Evolutionary conservation across 257 asterid genomes (phyloP).

Genomic region (Rhazya stricta): DNA sequence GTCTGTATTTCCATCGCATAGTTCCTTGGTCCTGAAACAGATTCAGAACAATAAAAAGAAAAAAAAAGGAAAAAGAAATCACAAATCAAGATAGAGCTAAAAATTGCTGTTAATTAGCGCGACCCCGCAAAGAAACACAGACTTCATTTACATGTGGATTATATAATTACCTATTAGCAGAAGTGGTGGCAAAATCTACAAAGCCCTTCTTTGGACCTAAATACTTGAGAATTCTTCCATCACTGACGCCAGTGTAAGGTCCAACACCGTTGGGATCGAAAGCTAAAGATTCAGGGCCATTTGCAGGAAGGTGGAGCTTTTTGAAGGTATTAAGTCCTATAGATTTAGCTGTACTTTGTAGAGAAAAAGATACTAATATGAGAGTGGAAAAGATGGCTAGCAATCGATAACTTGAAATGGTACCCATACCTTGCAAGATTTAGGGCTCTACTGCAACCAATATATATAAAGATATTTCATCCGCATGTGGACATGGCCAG

Average conservation of each 20-base stretch:
- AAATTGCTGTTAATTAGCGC: too few species aligned
- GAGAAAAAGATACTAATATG: too few species aligned
- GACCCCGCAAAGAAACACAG: too few species aligned
- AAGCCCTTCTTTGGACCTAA: constrained; percentile 24
- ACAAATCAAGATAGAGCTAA: too few species aligned
- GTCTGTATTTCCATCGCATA: constrained; percentile 34
- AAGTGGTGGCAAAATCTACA: constrained; percentile 39
- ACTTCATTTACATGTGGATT: too few species aligned
- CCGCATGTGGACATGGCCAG: too few species aligned
- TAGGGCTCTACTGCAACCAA: too few species aligned
- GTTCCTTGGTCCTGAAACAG: constrained; percentile 27
- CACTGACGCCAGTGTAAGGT: constrained; percentile 45
- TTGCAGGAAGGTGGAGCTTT: constrained; percentile 16
- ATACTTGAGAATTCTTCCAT: constrained; percentile 46
- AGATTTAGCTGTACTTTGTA: too few species aligned
- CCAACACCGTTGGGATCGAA: constrained; percentile 29
- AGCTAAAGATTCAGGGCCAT: constrained; percentile 35
- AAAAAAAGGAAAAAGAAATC: neutral
- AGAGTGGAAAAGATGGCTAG: constrained; percentile 11
- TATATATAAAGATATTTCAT: too few species aligned
- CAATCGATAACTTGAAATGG: too few species aligned
- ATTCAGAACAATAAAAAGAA: neutral
- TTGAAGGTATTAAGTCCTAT: too few species aligned
- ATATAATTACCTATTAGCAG: constrained; percentile 45
- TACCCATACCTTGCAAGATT: too few species aligned